A percentile compares a stretch with the other conserved stretches of the same genome.
Evolutionary conservation across 495 filamentous ascomycete species (phyloP).

Genomic region (Penicillium parvum): DNA sequence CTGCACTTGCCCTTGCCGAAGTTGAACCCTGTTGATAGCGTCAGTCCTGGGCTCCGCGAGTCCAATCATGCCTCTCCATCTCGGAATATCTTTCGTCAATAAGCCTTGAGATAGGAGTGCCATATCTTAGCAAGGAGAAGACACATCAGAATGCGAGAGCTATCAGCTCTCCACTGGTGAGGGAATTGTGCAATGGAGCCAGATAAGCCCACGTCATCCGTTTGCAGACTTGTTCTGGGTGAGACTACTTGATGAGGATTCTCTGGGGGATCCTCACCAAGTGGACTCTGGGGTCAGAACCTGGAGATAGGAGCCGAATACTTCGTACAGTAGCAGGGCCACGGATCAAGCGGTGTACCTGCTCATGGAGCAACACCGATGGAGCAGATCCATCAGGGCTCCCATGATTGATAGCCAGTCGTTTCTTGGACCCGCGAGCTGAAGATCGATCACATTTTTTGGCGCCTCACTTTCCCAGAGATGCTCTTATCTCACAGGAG

Average conservation of each 20-base stretch:
- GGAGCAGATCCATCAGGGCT: neutral
- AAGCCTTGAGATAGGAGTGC: neutral
- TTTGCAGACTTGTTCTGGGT: too few species aligned
- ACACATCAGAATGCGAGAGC: slow-evolving; percentile 9
- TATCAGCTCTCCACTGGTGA: slow-evolving; percentile 5
- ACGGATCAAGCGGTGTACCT: neutral
- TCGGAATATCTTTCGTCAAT: neutral
- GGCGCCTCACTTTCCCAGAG: neutral
- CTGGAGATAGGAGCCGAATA: slow-evolving; percentile 17
- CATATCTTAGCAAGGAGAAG: neutral
- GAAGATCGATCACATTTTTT: neutral
- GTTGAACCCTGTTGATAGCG: slow-evolving; percentile 2
- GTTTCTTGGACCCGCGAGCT: neutral
- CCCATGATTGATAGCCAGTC: neutral
- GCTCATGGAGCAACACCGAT: neutral
- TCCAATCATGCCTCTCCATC: slow-evolving; percentile 1
- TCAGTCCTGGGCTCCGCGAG: neutral
- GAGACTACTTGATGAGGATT: slow-evolving; percentile 7
- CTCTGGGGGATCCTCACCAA: slow-evolving; percentile 7
- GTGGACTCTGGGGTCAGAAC: slow-evolving; percentile 17
- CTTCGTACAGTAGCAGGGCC: neutral
- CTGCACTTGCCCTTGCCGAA: neutral
- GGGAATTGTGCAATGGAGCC: too few species aligned
- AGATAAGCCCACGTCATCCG: too few species aligned
- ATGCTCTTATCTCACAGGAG: slow-evolving; percentile 3